These are phyloP conservation scores for Aspergillus sp. DNA, from an alignment of 2,329 filamentous ascomycete species.

Conservation along the genomic window DNA sequence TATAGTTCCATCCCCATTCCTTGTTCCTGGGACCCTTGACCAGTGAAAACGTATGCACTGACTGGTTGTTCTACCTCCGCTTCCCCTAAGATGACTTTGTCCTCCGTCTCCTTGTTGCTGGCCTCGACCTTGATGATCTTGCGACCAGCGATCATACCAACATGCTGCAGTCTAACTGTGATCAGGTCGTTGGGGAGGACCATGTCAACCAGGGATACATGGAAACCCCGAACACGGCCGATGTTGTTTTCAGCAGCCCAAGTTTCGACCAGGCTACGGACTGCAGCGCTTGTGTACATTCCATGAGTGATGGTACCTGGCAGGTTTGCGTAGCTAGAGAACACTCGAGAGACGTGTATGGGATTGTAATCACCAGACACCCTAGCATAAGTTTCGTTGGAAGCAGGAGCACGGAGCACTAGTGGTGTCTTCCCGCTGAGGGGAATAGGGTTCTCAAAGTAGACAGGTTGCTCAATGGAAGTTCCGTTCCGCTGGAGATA, in stretches of 20 bases:
- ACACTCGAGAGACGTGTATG: slow-evolving; percentile 96
- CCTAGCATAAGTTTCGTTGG: slow-evolving; percentile 96
- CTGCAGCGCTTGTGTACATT: slow-evolving; percentile 98
- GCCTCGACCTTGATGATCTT: slow-evolving; percentile 99
- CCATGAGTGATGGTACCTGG: slow-evolving; percentile 98
- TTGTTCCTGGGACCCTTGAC: slow-evolving; percentile 97
- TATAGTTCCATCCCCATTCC: slow-evolving; percentile 99
- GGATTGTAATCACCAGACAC: slow-evolving; percentile 99
- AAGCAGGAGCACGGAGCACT: slow-evolving; percentile 84
- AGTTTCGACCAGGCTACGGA: slow-evolving; percentile 93
- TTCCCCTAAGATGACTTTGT: slow-evolving; percentile 92
- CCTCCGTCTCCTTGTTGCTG: slow-evolving; percentile 91
- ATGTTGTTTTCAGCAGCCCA: slow-evolving; percentile 99
- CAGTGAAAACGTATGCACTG: slow-evolving; percentile 96
- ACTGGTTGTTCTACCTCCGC: slow-evolving; percentile 97
- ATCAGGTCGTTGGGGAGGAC: slow-evolving; percentile 95
- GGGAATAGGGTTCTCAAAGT: slow-evolving; percentile 96
- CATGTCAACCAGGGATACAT: slow-evolving; percentile 96
- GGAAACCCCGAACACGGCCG: slow-evolving; percentile 94
- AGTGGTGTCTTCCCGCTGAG: slow-evolving; percentile 89
- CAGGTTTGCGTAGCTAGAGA: slow-evolving; percentile 91
- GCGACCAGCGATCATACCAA: slow-evolving; percentile 95
- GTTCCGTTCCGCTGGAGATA: slow-evolving; percentile 90
- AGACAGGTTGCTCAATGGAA: slow-evolving; percentile 90
- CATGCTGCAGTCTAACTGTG: slow-evolving; percentile 90